A percentile compares a stretch with the other conserved stretches of the same genome.
Conservation (phyloP, 202 grass and related monocot genomes). For the Brachypodium distachyon region DNA sequence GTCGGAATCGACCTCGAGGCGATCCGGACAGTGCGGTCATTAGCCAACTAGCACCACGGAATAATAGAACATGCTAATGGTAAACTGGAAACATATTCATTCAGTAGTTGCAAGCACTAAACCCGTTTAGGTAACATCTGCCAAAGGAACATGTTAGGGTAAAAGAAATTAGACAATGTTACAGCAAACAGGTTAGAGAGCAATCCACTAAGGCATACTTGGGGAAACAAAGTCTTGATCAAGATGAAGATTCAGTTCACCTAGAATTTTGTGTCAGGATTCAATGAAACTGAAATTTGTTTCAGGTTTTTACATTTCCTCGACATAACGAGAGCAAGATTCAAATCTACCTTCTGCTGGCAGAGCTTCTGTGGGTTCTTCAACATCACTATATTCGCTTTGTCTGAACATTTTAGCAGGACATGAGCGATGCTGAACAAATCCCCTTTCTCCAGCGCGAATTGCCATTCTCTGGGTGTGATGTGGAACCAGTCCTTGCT, state of each 20-base stretch:
- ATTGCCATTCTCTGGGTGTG: conserved; percentile 76
- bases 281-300: not conserved
- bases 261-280: not conserved
- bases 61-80: not conserved
- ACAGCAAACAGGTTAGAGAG: not conserved
- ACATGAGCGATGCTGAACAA: conserved; percentile 72
- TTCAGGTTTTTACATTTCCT: not conserved
- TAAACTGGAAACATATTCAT: not conserved
- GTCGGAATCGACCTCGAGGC: no score
- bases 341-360: conserved; percentile 43
- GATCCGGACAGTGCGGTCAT: no score
- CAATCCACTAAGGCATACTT: not conserved
- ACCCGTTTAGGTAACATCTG: not conserved
- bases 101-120: not conserved
- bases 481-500: conserved; percentile 74
- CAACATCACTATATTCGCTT: conserved; percentile 51
- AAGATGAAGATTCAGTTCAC: not conserved
- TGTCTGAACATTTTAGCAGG: conserved; percentile 29
- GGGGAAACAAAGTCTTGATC: not conserved
- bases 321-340: conserved; percentile 55
- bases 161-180: no score
- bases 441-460: conserved; percentile 59
- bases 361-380: conserved; percentile 70
- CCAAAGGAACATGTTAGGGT: not conserved
- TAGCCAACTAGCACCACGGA: no score